These are phyloP conservation scores for Podaxis rugospora DNA, from an alignment of 768 basidiomycete genomes.

Conservation along the genomic window DNA sequence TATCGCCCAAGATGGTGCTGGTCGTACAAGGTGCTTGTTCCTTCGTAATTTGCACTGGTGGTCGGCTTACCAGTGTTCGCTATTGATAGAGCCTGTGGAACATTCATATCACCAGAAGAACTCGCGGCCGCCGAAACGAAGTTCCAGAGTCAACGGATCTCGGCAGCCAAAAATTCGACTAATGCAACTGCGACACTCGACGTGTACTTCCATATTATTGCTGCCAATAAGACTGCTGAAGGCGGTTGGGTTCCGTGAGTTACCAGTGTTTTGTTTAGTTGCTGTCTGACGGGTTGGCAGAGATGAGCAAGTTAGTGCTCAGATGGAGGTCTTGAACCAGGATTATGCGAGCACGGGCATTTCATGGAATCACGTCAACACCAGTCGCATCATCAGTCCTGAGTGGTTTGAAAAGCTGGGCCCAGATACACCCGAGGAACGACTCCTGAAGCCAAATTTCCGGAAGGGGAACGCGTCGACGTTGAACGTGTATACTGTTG, in stretches of 20 bases:
- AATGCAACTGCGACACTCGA: slow-evolving; percentile 28
- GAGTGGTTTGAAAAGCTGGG: slow-evolving; percentile 45
- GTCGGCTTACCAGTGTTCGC: background rate
- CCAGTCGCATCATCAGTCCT: slow-evolving; percentile 36
- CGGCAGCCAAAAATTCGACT: slow-evolving; percentile 16
- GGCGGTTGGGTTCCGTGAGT: slow-evolving; percentile 34
- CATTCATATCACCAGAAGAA: slow-evolving; percentile 28
- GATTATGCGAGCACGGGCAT: slow-evolving; percentile 37
- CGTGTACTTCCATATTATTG: slow-evolving; percentile 43
- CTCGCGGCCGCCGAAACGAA: slow-evolving; percentile 30
- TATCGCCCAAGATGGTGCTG: background rate
- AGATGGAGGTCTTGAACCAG: slow-evolving; percentile 35
- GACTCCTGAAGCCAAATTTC: slow-evolving; percentile 38
- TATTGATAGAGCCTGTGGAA: slow-evolving; percentile 30
- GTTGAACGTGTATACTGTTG: slow-evolving; percentile 50
- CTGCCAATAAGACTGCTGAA: slow-evolving; percentile 29
- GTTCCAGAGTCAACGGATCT: slow-evolving; percentile 30
- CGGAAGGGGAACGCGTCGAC: slow-evolving; percentile 35
- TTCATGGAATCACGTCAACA: slow-evolving; percentile 35
- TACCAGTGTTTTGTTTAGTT: slow-evolving; percentile 9
- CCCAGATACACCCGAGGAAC: slow-evolving; percentile 32
- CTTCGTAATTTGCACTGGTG: background rate
- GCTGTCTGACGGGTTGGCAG: slow-evolving; percentile 8
- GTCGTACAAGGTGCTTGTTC: background rate
- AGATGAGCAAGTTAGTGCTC: slow-evolving; percentile 27